Base-by-base conservation (phyloP, 768 basidiomycete species). In the Leccinum variicolor region DNA sequence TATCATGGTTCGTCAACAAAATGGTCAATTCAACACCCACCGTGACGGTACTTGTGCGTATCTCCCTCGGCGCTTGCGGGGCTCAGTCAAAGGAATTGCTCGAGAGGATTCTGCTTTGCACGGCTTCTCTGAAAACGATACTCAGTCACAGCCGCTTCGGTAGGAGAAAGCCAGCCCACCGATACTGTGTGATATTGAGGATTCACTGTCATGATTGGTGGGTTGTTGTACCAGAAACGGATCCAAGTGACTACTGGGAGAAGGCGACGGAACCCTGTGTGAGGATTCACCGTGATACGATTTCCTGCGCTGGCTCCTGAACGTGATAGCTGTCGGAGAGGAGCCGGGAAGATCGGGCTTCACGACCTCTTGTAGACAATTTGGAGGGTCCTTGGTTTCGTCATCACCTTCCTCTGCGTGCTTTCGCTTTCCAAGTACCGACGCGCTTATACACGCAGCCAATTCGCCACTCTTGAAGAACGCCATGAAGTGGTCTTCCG, bases 11-110 rank as follows among this genome's bases (percentile, higher is more conserved):
- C 25, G 33, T 43, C 21, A 6, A 29, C 33, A 17, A 19, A 46
- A 53, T 34, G 31, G 43, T 23, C 46, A n/a, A 36, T 4, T 21
- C 43, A 25, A 33, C 33, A 65, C 77, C 28, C 64, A 79, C 41
- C 19, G 41, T 43, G 41, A 19, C 77, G 63, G 61, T 46, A 62
- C 64, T 62, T 79, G 79, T 3, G 77, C 81, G 53, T 86, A 86
- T 66, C 85, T 73, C n/a, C 84, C 85, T 36, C 79, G 75, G 26
- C 83, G 84, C 68, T 86, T 86, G 66, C 77, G 70, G 31, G 62
- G 64, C 21, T 68, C 66, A 0, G 68, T 63, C n/a, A 19, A 25
- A 19, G 61, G 63, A 43, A 21, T 6, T 25, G 41, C 36, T 26
- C 41, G 54, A 54, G 60, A 61, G 6, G 50, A 17, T 34, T 61